Evolutionary conservation across 768 basidiomycete species (phyloP).

Genomic region (Inosperma sp.): DNA sequence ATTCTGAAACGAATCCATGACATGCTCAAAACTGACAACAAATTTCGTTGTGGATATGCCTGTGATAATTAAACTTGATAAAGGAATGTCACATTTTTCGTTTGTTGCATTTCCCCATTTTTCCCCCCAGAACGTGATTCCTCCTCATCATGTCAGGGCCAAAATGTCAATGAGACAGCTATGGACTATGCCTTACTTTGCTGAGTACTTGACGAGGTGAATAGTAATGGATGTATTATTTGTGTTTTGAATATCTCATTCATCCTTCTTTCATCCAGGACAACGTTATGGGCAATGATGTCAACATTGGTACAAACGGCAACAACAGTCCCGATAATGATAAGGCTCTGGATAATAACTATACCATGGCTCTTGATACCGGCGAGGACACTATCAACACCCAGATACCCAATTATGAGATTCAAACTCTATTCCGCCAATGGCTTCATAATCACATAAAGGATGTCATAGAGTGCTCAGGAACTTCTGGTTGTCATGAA

Average conservation of each 20-base stretch:
- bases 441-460: slow-evolving; percentile 3
- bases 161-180: slow-evolving; percentile 5
- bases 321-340: neutral
- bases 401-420: neutral
- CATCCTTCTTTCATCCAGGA: neutral
- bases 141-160: neutral
- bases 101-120: neutral
- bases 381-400: neutral
- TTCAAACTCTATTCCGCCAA: neutral
- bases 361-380: neutral
- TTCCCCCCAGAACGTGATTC: neutral
- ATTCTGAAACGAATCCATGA: neutral
- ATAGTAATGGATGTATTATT: neutral
- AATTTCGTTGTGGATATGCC: neutral
- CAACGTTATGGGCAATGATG: neutral
- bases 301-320: neutral
- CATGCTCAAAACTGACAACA: neutral
- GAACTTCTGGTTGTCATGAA: neutral
- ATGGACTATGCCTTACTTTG: neutral
- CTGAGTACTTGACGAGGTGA: slow-evolving; percentile 2
- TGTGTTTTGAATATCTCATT: slow-evolving; percentile 2
- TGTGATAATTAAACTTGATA: neutral
- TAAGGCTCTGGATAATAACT: neutral
- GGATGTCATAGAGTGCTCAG: neutral
- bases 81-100: neutral